Evolutionary conservation across 2,329 filamentous ascomycete species (phyloP).

Genomic region (Calonectria pseudoturangicola): DNA sequence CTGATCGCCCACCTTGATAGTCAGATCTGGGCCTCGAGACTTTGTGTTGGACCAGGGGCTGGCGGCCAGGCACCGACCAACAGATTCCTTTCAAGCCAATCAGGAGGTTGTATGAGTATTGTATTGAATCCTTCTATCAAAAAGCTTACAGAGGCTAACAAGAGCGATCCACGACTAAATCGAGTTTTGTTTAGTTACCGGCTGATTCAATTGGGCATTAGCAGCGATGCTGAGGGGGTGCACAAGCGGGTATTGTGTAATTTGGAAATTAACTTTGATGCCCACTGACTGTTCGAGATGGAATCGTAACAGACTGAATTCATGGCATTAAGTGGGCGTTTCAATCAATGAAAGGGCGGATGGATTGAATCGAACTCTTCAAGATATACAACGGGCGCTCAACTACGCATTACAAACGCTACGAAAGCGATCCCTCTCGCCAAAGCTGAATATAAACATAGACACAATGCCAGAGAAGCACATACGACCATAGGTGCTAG

Average conservation of each 20-base stretch:
- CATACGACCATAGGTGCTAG: constrained; percentile 6
- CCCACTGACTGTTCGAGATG: background rate
- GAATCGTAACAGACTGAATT: background rate
- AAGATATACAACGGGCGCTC: background rate
- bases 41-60: background rate
- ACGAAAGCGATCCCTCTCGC: background rate
- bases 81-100: background rate
- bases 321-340: too few species aligned
- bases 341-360: background rate
- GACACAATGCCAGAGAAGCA: background rate
- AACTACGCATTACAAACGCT: background rate
- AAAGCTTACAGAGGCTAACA: too few species aligned
- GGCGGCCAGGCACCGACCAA: constrained; percentile 1
- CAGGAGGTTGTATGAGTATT: background rate
- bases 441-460: background rate
- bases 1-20: background rate
- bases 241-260: too few species aligned
- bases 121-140: background rate
- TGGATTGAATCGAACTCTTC: background rate
- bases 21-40: background rate
- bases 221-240: background rate
- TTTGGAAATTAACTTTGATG: too few species aligned
- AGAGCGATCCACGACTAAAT: background rate
- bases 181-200: background rate
- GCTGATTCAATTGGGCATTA: background rate